phyloP scores from a whole-genome alignment of 768 basidiomycete genomes.

The Termitomyces sp. region DNA sequence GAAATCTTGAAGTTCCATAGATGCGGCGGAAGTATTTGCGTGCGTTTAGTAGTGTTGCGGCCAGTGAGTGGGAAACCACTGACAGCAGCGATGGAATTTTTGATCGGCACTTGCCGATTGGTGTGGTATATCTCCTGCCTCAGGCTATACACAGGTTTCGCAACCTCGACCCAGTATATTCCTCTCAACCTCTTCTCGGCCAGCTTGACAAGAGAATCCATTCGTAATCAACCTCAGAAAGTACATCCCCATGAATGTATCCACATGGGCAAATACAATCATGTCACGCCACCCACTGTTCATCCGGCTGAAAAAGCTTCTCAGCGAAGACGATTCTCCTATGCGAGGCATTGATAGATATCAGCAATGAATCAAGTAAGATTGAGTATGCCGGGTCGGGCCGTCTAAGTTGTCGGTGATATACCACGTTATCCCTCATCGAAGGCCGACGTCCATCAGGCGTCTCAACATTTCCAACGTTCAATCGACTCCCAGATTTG shows the following conservation, averaged over 20 bases:
- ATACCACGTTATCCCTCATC: not conserved
- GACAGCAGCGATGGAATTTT: too few relatives aligned
- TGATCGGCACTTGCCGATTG: not conserved
- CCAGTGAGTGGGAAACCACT: not conserved
- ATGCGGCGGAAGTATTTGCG: not conserved
- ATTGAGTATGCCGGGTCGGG: not conserved
- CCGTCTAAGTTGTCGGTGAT: not conserved
- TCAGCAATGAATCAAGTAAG: not conserved
- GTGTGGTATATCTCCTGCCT: not conserved
- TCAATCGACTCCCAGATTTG: not conserved
- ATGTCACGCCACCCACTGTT: slow-evolving; percentile 4
- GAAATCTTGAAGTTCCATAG: not conserved
- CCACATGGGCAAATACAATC: not conserved
- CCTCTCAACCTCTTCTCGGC: not conserved
- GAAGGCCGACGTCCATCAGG: not conserved
- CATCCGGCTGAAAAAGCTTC: not conserved
- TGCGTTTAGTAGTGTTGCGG: not conserved
- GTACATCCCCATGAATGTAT: not conserved
- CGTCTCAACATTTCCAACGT: not conserved
- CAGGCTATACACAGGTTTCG: not conserved
- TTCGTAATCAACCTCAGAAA: not conserved
- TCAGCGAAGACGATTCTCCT: not conserved
- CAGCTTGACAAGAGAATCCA: not conserved
- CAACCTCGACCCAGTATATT: not conserved
- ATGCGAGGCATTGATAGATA: not conserved